phyloP scores from a whole-genome alignment of 495 filamentous ascomycete genomes.

The Cenococcum geophilum region DNA sequence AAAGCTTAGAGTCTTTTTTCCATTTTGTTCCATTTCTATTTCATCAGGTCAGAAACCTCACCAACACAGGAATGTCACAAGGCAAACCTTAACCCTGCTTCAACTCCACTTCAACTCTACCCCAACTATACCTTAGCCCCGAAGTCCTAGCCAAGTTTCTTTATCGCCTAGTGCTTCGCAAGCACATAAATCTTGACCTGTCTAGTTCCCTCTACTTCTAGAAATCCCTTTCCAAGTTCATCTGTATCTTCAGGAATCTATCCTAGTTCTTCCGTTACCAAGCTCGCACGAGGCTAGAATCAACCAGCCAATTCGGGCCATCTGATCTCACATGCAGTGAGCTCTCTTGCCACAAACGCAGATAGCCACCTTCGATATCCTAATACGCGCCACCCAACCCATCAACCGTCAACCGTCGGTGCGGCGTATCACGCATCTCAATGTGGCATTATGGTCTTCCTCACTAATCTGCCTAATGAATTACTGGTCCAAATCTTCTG shows the following conservation, averaged over 20 bases:
- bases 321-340: neutral
- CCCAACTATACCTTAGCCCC: neutral
- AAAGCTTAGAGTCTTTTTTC: neutral
- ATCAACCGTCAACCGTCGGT: neutral
- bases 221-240: too few species aligned
- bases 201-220: too few species aligned
- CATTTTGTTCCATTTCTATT: neutral
- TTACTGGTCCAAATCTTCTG: constrained; percentile 13
- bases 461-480: constrained; percentile 10
- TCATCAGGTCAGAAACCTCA: neutral
- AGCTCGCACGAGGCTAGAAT: neutral
- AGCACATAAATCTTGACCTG: too few species aligned
- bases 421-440: neutral
- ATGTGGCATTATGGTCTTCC: constrained; percentile 1
- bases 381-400: neutral
- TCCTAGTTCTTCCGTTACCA: neutral
- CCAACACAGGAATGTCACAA: neutral
- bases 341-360: neutral
- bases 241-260: neutral
- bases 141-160: neutral
- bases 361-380: neutral
- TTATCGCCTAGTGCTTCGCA: neutral
- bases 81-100: neutral
- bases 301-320: neutral
- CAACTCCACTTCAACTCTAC: neutral